These are phyloP conservation scores for Hygrophila difformis DNA, from an alignment of 257 asterid genomes.

Conservation along the genomic window DNA sequence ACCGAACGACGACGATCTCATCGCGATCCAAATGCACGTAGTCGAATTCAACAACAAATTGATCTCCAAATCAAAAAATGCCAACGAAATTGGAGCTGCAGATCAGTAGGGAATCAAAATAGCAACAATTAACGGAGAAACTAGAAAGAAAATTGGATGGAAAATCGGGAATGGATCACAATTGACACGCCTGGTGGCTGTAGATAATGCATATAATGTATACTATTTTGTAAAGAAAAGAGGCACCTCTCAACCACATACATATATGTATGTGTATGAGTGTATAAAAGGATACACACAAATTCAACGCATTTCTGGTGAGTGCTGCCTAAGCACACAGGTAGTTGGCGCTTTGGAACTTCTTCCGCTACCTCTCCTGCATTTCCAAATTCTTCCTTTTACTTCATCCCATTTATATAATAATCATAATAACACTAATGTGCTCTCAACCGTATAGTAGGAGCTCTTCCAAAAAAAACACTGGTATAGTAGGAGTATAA, in stretches of 20 bases:
- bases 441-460: no score
- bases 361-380: conserved; percentile 9
- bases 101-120: neutral
- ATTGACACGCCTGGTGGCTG: conserved; percentile 13
- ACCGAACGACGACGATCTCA: conserved; percentile 42
- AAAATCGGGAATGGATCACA: no score
- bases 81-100: no score
- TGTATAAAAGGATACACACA: neutral
- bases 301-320: conserved; percentile 26
- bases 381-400: neutral
- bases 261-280: conserved; percentile 2
- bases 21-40: neutral
- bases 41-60: no score
- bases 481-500: no score
- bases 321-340: conserved; percentile 28
- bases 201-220: no score
- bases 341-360: conserved; percentile 25
- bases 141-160: neutral
- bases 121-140: neutral
- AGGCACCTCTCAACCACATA: conserved; percentile 29
- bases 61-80: no score
- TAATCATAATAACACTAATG: no score
- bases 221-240: no score
- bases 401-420: no score
- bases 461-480: no score